Evolutionary conservation across 768 basidiomycete genomes (phyloP), one percentile per base, ranked within the genome.

Genomic region (Gloeostereum incarnatum): DNA sequence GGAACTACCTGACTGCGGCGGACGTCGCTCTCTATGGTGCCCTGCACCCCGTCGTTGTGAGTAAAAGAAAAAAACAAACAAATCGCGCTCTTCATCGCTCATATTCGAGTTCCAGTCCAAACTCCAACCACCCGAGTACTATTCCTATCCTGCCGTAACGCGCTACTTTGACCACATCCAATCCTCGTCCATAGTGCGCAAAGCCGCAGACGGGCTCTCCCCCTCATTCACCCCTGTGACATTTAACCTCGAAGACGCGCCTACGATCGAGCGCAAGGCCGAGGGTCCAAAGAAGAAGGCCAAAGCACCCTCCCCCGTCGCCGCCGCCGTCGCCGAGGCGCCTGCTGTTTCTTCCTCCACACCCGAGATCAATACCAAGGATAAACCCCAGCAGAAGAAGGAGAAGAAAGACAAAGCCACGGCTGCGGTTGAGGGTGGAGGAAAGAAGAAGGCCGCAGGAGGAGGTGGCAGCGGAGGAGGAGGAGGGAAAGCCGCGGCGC

Each of bases 131-230:
- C 47, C 69, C n/a, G 75, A 85, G 53, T 83, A 87, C 64, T 81
- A 87, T 55, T 62, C 79, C 13, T 73, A 78, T 39, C 91, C 94
- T 4, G 72, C 87, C 16, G 57, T 98, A 26, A 86, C 86, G 29
- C 86, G 96, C 31, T 97, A 94, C 69, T 94, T 98, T 55, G 85
- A 93, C 60, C 90, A 97, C 60, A 73, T 99, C 42, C 94, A 98
- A 62, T 70, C 75, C 32, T 67, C 66, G 16, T 66, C 80, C 5
- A 57, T 71, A 11, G 77, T 96, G 27, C 68, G 75, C 18, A 62
- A 66, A 31, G 70, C 75, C 2, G 74, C 78, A 5, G 63, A 66
- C 31, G 52, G 67, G 1, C n/a, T n/a, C n/a, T 59, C 69, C 1
- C 67, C 74, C 21, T 65, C 71, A 3, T 81, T 81, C 49, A 58